A percentile compares a stretch with the other conserved stretches of the same genome.
phyloP scores from a whole-genome alignment of 768 basidiomycete species.

The Suillus variegatus region DNA sequence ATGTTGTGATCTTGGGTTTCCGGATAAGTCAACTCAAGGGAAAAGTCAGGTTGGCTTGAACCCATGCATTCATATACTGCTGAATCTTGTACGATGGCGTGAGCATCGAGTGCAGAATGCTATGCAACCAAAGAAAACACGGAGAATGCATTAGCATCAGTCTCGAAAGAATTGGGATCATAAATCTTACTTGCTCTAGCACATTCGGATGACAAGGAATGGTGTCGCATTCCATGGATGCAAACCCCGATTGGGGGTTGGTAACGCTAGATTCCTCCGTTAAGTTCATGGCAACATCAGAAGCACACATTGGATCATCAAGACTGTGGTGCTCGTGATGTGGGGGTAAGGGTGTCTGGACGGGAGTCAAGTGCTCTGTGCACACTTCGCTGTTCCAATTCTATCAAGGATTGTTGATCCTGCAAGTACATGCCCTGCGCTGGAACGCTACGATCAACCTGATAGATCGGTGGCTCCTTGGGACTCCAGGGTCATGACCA shows the following conservation, averaged over 20 bases:
- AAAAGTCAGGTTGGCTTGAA: background rate
- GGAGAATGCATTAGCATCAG: background rate
- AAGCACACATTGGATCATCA: background rate
- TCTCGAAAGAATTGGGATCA: background rate
- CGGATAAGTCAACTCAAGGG: background rate
- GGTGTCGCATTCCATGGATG: background rate
- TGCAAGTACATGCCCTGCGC: background rate
- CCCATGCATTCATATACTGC: background rate
- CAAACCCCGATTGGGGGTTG: background rate
- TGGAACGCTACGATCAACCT: background rate
- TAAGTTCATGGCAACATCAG: background rate
- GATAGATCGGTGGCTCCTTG: background rate
- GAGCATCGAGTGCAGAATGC: background rate
- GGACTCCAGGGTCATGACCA: background rate
- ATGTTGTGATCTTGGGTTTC: background rate
- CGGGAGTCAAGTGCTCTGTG: too few relatives aligned
- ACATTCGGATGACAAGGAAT: background rate
- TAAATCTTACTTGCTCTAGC: conserved; percentile 1
- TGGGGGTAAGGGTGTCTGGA: background rate
- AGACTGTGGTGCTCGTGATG: background rate
- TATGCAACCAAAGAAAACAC: background rate
- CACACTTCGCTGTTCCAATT: background rate
- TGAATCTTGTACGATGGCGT: background rate
- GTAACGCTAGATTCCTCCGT: background rate
- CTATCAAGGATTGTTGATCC: background rate